Conservation (phyloP, 176 grass and related monocot genomes). For the Triticum monococcum region DNA sequence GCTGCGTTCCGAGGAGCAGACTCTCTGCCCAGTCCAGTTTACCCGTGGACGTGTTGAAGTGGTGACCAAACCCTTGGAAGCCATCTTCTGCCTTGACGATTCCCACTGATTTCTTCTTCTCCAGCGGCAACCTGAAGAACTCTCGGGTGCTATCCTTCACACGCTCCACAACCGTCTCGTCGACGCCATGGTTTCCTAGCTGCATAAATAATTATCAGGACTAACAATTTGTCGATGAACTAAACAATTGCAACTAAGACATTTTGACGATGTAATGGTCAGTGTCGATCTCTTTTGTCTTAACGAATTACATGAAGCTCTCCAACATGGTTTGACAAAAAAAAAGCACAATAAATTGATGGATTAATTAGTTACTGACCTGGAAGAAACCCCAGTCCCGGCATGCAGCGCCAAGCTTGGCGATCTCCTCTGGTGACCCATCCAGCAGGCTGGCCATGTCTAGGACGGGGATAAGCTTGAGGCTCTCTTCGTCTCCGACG, state of each 20-base stretch:
- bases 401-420: not conserved
- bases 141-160: not conserved
- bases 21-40: not conserved
- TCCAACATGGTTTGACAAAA: not conserved
- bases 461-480: not conserved
- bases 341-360: not conserved
- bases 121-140: not conserved
- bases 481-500: not conserved
- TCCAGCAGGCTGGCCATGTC: not conserved
- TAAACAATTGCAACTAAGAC: too few relatives aligned
- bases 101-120: not conserved
- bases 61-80: not conserved
- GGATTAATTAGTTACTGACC: not conserved
- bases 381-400: not conserved
- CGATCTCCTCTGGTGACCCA: slow-evolving; percentile 1
- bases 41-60: not conserved
- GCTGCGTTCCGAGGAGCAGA: not conserved
- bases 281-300: too few relatives aligned
- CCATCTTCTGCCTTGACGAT: not conserved
- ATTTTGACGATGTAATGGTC: too few relatives aligned
- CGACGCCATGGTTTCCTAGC: not conserved
- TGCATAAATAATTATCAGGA: not conserved
- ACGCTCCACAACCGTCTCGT: not conserved
- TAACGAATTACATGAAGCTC: too few relatives aligned
- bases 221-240: not conserved